Base-by-base conservation (phyloP, 2,329 filamentous ascomycete species). In the Aspergillus puulaauensis region DNA sequence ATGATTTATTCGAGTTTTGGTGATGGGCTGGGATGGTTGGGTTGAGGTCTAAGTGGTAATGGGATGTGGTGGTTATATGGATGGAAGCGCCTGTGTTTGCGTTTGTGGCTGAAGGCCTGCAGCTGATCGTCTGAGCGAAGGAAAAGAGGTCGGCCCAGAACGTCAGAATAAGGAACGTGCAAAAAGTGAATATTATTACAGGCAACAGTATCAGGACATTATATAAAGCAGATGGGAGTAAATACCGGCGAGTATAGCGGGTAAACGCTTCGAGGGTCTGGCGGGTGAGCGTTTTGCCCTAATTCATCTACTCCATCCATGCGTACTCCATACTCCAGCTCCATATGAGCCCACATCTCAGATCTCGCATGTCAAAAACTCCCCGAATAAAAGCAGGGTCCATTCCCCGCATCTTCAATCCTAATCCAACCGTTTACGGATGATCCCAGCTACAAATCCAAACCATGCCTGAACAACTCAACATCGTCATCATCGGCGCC, bases 401-500 rank as follows among this genome's bases (percentile, higher is more conserved):
- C 27, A 31, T 31, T 31, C 27, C 27, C 27, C 27, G 9, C 27
- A 31, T 31, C 5, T 24, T 7, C 27, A 31, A 9, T 31, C 23
- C 4, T 31, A 31, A 31, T 31, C 27, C 27, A 31, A 31, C 9
- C 27, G 27, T 4, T 11, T 8, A 31, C 21, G 21, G 21, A 21
- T 21, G 21, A 31, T 11, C 27, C 27, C 9, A 31, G 27, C 4
- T 31, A 11, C 24, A 31, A 37, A 15, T n/a, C 14, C 33, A 23
- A 35, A 37, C 27, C 5, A 24, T 12, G 14, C 17, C 19, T 21
- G 14, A 35, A 37, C 6, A 48, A n/a, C 41, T 57, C 45, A 15
- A 8, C 24, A 52, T 82, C 52, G 76, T 77, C 23, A 71, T 83
- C 50, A 70, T 83, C 55, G 80, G 80, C 37, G 74, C 73, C 31